Evolutionary conservation across 257 asterid species (phyloP).

Genomic region (Lithospermum erythrorhizon): DNA sequence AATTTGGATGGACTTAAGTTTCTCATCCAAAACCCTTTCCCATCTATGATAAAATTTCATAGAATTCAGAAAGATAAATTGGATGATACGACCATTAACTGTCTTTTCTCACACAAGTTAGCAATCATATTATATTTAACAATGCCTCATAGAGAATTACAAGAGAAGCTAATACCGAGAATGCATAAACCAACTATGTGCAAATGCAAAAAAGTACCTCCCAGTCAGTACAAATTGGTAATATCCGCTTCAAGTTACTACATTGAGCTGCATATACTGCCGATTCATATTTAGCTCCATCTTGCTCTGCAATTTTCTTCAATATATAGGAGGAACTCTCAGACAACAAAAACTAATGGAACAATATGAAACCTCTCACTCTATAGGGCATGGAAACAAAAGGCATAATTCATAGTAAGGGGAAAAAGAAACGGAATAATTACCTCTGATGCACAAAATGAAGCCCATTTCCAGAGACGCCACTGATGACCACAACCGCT

Average conservation of each 20-base stretch:
- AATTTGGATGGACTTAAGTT: too few relatives aligned
- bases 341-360: too few relatives aligned
- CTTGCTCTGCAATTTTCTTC: slow-evolving; percentile 94
- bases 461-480: slow-evolving; percentile 99
- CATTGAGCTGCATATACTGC: slow-evolving; percentile 89
- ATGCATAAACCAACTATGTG: not conserved
- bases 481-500: slow-evolving; percentile 88
- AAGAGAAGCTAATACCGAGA: not conserved
- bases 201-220: slow-evolving; percentile 47
- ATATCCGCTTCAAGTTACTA: slow-evolving; percentile 84
- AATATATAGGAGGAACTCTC: slow-evolving; percentile 17
- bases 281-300: slow-evolving; percentile 80
- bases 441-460: slow-evolving; percentile 97
- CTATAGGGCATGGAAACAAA: too few relatives aligned
- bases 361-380: too few relatives aligned
- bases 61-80: too few relatives aligned
- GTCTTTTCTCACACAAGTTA: too few relatives aligned
- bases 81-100: too few relatives aligned
- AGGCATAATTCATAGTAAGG: not conserved
- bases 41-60: too few relatives aligned
- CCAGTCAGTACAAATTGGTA: slow-evolving; percentile 96
- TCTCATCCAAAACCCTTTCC: too few relatives aligned
- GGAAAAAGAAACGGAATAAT: not conserved
- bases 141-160: not conserved
- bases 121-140: too few relatives aligned